Conservation (phyloP, 495 filamentous ascomycete genomes). For the Podospora tetraspora region DNA sequence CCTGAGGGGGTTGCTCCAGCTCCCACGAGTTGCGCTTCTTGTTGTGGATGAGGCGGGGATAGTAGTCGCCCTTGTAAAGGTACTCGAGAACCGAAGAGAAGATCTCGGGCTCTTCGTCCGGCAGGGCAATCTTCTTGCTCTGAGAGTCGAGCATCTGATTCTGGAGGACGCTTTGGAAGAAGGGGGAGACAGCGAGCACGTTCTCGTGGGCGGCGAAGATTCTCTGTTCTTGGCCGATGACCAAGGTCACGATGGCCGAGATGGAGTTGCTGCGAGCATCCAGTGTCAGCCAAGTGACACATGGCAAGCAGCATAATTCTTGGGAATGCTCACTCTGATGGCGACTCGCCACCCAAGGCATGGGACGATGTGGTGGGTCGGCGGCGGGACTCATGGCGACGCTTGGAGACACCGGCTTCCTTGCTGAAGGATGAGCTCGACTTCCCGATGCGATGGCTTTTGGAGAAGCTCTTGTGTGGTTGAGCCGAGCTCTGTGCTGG, state of each 20-base stretch:
- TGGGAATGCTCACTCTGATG: conserved; percentile 30
- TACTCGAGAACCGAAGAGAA: conserved; percentile 89
- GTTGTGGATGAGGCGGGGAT: conserved; percentile 67
- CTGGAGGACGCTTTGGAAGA: conserved; percentile 60
- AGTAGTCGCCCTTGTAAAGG: conserved; percentile 91
- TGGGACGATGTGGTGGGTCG: conserved; percentile 37
- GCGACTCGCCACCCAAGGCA: conserved; percentile 24
- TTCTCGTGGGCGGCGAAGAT: conserved; percentile 91
- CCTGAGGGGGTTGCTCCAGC: conserved; percentile 53
- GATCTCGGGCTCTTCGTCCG: conserved; percentile 81
- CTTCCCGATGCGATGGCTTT: conserved; percentile 32
- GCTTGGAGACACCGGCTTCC: conserved; percentile 42
- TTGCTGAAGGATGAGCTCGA: conserved; percentile 45
- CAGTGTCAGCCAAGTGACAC: conserved; percentile 12
- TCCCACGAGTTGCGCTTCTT: conserved; percentile 63
- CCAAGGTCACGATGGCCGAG: conserved; percentile 72
- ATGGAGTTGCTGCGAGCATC: conserved; percentile 46
- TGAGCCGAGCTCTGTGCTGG: conserved; percentile 14
- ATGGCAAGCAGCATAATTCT: neutral
- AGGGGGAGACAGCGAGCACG: conserved; percentile 70
- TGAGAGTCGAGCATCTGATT: conserved; percentile 58
- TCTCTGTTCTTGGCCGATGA: conserved; percentile 68
- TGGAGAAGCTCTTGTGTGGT: conserved; percentile 42
- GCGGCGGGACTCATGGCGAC: conserved; percentile 36
- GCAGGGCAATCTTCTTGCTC: conserved; percentile 69